Conservation (phyloP, 2,329 filamentous ascomycete species). For the Hypoxylon sp. region DNA sequence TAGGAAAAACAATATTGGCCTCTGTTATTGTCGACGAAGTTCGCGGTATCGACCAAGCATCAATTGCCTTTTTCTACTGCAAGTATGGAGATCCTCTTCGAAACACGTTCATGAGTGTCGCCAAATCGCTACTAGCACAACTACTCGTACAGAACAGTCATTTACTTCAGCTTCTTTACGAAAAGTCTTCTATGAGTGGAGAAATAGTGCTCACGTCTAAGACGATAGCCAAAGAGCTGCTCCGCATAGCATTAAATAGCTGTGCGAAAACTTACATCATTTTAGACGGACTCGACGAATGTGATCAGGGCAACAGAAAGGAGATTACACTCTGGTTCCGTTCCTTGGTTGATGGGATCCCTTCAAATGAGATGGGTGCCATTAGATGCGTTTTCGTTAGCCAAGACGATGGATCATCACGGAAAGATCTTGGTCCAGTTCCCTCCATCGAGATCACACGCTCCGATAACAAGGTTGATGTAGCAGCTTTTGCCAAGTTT, state of each 20-base stretch:
- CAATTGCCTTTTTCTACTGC: slow-evolving; percentile 56
- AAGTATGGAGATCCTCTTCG: slow-evolving; percentile 49
- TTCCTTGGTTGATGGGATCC: slow-evolving; percentile 20
- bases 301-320: slow-evolving; percentile 48
- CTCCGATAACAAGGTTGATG: slow-evolving; percentile 49
- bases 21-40: slow-evolving; percentile 54
- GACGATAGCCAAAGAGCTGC: slow-evolving; percentile 47
- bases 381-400: slow-evolving; percentile 52
- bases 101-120: slow-evolving; percentile 50
- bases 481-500: slow-evolving; percentile 45
- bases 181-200: slow-evolving; percentile 49
- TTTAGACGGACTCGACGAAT: slow-evolving; percentile 59
- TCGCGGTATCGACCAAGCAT: slow-evolving; percentile 24
- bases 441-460: slow-evolving; percentile 43
- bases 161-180: slow-evolving; percentile 51
- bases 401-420: slow-evolving; percentile 51
- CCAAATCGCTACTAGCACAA: slow-evolving; percentile 52
- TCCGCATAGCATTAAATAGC: slow-evolving; percentile 47
- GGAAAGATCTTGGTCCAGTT: slow-evolving; percentile 44
- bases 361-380: slow-evolving; percentile 22
- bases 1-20: slow-evolving; percentile 51
- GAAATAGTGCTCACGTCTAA: slow-evolving; percentile 46
- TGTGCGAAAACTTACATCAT: slow-evolving; percentile 51
- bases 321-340: slow-evolving; percentile 49
- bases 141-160: slow-evolving; percentile 47